phyloP scores from a whole-genome alignment of 2,329 filamentous ascomycete genomes.

The Ceratocystis ficicola region DNA sequence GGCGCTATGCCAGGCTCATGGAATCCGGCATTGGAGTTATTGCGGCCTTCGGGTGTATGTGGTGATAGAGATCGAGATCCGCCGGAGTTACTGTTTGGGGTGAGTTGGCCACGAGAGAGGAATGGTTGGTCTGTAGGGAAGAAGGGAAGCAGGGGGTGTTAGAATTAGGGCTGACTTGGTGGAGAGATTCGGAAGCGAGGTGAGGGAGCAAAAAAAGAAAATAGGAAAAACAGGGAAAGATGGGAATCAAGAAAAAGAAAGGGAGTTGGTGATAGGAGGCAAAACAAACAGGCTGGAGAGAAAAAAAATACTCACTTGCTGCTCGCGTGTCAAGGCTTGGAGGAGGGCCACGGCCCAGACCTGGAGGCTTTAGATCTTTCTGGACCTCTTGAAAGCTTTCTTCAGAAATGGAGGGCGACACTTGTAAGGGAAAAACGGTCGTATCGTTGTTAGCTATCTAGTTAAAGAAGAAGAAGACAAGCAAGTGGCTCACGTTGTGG shows the following conservation, averaged over 20 bases:
- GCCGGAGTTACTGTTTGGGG: slow-evolving; percentile 49
- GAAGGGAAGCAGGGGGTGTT: slow-evolving; percentile 24
- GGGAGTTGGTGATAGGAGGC: not conserved
- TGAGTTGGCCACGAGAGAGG: slow-evolving; percentile 45
- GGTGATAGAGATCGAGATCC: slow-evolving; percentile 54
- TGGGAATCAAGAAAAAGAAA: not conserved
- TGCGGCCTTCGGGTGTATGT: slow-evolving; percentile 39
- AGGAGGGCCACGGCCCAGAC: slow-evolving; percentile 26
- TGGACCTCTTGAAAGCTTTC: slow-evolving; percentile 14
- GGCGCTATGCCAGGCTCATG: slow-evolving; percentile 37
- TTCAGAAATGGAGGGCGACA: slow-evolving; percentile 17
- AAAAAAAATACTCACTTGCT: slow-evolving; percentile 36
- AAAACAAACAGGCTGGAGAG: not conserved
- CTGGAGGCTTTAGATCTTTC: slow-evolving; percentile 5
- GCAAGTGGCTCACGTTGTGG: slow-evolving; percentile 27
- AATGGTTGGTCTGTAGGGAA: slow-evolving; percentile 41
- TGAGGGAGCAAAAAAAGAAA: not conserved
- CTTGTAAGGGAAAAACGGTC: not conserved
- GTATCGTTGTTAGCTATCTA: not conserved
- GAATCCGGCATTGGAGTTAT: slow-evolving; percentile 35
- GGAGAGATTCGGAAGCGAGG: not conserved
- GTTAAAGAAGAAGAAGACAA: not conserved
- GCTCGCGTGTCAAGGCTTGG: slow-evolving; percentile 41
- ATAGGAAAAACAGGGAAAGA: not conserved
- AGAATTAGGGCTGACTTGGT: slow-evolving; percentile 25